Base-by-base conservation (phyloP, 768 basidiomycete genomes). In the Amanita muscaria region DNA sequence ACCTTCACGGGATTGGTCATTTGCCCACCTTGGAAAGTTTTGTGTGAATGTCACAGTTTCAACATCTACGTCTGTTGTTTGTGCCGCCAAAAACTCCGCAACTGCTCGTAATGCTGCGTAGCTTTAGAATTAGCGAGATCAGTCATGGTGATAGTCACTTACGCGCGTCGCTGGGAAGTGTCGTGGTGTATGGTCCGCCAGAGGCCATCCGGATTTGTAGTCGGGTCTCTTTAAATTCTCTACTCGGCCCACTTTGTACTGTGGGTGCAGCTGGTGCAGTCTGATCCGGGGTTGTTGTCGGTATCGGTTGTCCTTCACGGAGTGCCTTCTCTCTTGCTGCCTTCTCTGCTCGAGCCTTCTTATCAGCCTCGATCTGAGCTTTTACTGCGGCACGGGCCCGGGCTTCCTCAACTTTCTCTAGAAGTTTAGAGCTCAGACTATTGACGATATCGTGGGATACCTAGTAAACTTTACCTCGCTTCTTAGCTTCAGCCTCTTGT, bases 341-440 rank as follows among this genome's bases (percentile, higher is more conserved):
- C 56, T 88, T 92, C 58, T 86, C 91, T 0, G 89, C 89, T 15
- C 94, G 79, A 7, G 78, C 83, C 42, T 77, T 77, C 66, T 92
- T 98, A 68, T 96, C 93, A 0, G 83, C 88, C 62, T 93, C 92
- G 52, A 97, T 96, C 60, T 96, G 92, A 1, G 86, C 88, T 59
- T 90, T 91, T 57, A 97, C 70, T 1, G 87, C 86, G 3, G 88
- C 88, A 50, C 69, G 80, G 1, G 91, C 93, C 55, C 80, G 82
- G 9, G 81, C 80, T 39, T 98, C 94, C 41, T 85, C 88, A 31
- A 89, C 57, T 66, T 97, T 98, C 56, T 97, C 94, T 93, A 56
- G 18, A 49, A 21, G 23, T n/a, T 14, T 44, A 29, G 21, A 29
- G 14, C 41, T n/a, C 30, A 37, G 31, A 40, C 10, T 25, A 30